Evolutionary conservation across 2,329 filamentous ascomycete genomes (phyloP).

Genomic region (Pezicula neosporulosa): DNA sequence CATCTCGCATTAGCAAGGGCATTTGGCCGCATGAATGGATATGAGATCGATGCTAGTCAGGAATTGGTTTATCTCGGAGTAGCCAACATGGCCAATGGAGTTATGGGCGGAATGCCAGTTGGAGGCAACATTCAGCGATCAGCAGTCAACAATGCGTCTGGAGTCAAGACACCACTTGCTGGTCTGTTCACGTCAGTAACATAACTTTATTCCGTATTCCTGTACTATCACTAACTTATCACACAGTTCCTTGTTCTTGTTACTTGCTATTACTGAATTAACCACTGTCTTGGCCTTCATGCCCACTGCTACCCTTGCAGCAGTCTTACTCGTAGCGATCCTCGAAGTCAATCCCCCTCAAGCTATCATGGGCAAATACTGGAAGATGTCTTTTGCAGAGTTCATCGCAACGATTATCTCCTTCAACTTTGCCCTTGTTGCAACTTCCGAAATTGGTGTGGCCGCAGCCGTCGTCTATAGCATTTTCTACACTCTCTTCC

Average conservation of each 20-base stretch:
- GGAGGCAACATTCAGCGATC: slow-evolving; percentile 66
- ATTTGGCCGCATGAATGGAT: slow-evolving; percentile 58
- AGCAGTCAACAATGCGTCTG: slow-evolving; percentile 61
- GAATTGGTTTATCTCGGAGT: slow-evolving; percentile 61
- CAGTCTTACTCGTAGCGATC: slow-evolving; percentile 44
- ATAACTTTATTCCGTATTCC: slow-evolving; percentile 48
- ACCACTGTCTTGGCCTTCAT: slow-evolving; percentile 58
- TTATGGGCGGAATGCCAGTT: slow-evolving; percentile 60
- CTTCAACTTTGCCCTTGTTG: slow-evolving; percentile 62
- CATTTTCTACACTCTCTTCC: slow-evolving; percentile 14
- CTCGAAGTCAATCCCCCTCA: slow-evolving; percentile 11
- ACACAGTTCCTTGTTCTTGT: background rate
- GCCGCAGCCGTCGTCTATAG: slow-evolving; percentile 9
- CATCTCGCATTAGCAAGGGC: slow-evolving; percentile 62
- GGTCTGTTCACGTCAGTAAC: slow-evolving; percentile 57
- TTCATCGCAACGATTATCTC: slow-evolving; percentile 61
- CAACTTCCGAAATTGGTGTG: slow-evolving; percentile 53
- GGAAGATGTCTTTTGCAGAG: slow-evolving; percentile 61
- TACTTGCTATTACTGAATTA: background rate
- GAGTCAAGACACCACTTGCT: slow-evolving; percentile 57
- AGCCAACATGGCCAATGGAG: slow-evolving; percentile 59
- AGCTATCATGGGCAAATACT: slow-evolving; percentile 49
- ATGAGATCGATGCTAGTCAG: slow-evolving; percentile 59
- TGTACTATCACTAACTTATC: slow-evolving; percentile 55
- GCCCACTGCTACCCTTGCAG: slow-evolving; percentile 58